phyloP scores from a whole-genome alignment of 2,329 filamentous ascomycete genomes.

The Neopestalotiopsis clavispora region DNA sequence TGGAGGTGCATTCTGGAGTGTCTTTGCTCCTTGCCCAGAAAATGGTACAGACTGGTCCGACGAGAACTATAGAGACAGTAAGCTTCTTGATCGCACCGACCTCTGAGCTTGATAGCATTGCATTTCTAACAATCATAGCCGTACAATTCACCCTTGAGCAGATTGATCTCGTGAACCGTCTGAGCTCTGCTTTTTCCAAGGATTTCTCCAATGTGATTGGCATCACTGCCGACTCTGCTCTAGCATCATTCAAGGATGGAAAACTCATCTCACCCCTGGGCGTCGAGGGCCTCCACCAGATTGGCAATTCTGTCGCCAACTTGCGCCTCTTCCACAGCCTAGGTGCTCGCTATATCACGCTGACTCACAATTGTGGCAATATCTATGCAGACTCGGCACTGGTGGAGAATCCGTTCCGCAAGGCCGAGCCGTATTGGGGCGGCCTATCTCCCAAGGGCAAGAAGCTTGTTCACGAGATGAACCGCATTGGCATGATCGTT shows the following conservation, averaged over 20 bases:
- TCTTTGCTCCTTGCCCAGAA: constrained; percentile 77
- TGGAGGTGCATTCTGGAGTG: constrained; percentile 93
- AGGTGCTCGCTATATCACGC: constrained; percentile 84
- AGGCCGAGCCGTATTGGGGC: constrained; percentile 65
- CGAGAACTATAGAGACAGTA: constrained; percentile 61
- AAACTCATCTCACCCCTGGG: constrained; percentile 79
- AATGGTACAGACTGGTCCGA: constrained; percentile 77
- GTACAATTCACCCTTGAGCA: constrained; percentile 71
- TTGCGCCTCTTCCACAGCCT: constrained; percentile 77
- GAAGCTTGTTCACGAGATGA: constrained; percentile 83
- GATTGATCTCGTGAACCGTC: constrained; percentile 67
- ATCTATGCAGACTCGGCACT: constrained; percentile 85
- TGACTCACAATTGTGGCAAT: constrained; percentile 96
- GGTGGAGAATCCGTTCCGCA: constrained; percentile 54
- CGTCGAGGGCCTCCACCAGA: constrained; percentile 90
- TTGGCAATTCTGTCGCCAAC: constrained; percentile 81
- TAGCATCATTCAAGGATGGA: constrained; percentile 62
- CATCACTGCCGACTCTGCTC: constrained; percentile 63
- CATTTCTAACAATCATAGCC: constrained; percentile 58
- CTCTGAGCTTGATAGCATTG: constrained; percentile 26
- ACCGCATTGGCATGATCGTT: constrained; percentile 91
- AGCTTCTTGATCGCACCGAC: not conserved
- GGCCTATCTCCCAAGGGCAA: constrained; percentile 77
- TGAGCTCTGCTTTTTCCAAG: constrained; percentile 50
- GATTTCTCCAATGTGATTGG: constrained; percentile 66